Evolutionary conservation across 2,329 filamentous ascomycete genomes (phyloP).

Genomic region (Rutstroemia sp.): DNA sequence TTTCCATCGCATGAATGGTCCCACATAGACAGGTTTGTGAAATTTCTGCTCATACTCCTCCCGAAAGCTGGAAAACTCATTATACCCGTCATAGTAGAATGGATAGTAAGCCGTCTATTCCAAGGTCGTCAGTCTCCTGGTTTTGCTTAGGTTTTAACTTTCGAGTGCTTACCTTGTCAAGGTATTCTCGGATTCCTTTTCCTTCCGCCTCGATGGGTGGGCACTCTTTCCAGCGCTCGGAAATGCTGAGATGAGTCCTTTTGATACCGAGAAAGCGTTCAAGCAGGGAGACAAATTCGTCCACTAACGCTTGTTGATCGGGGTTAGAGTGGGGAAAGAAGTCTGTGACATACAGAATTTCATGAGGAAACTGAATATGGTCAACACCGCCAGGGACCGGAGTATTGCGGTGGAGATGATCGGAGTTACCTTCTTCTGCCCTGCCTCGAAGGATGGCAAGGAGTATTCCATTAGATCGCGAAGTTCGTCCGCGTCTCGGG

Average conservation of each 20-base stretch:
- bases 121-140: not conserved
- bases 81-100: not conserved
- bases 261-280: not conserved
- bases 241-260: not conserved
- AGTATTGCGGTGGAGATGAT: not conserved
- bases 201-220: not conserved
- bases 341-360: not conserved
- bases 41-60: not conserved
- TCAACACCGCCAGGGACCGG: not conserved
- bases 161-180: not conserved
- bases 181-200: not conserved
- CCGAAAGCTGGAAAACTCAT: not conserved
- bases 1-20: not conserved
- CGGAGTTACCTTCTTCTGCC: not conserved
- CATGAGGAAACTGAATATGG: not conserved
- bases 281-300: not conserved
- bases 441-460: not conserved
- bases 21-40: not conserved
- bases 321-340: not conserved
- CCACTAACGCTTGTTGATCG: not conserved
- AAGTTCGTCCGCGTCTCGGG: not conserved
- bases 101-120: not conserved
- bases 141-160: not conserved
- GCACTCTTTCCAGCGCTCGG: not conserved
- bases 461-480: not conserved